Evolutionary conservation across 306 rosid genomes (phyloP).

Genomic region (Medicago ruthenica): DNA sequence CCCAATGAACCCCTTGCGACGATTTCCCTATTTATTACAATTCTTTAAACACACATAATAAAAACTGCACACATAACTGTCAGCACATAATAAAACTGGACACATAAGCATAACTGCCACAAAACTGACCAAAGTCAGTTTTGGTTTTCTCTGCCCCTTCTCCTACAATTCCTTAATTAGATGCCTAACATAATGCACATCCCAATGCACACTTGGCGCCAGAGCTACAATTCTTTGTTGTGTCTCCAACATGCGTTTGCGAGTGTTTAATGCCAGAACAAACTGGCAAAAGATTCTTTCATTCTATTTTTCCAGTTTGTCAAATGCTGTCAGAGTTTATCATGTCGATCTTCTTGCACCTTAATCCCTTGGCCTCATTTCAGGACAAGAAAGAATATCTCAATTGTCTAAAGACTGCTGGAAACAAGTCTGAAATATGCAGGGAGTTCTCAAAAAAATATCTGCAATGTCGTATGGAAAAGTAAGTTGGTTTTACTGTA

Average conservation of each 20-base stretch:
- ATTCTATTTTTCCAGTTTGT: neutral
- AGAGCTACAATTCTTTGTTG: neutral
- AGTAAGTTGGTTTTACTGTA: slow-evolving; percentile 59
- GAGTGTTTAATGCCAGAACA: neutral
- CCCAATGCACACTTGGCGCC: too few species aligned
- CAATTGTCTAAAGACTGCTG: slow-evolving; percentile 70
- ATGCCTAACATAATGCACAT: too few species aligned
- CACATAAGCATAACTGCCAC: too few species aligned
- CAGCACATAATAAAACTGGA: too few species aligned
- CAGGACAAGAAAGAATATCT: slow-evolving; percentile 93
- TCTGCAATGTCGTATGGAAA: slow-evolving; percentile 88
- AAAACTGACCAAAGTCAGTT: too few species aligned
- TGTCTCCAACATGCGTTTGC: neutral
- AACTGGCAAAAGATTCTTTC: neutral
- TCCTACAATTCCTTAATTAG: too few species aligned
- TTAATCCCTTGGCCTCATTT: slow-evolving; percentile 37
- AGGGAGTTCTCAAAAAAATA: slow-evolving; percentile 81
- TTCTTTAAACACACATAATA: too few species aligned
- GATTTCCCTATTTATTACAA: too few species aligned
- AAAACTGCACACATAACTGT: too few species aligned
- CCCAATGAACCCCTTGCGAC: too few species aligned
- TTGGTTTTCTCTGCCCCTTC: too few species aligned
- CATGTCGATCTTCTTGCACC: neutral
- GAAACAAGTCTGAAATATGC: slow-evolving; percentile 80
- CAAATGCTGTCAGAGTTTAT: too few species aligned